These are phyloP conservation scores for Metschnikowia henanensis DNA, from an alignment of 805 yeast species.

Conservation along the genomic window DNA sequence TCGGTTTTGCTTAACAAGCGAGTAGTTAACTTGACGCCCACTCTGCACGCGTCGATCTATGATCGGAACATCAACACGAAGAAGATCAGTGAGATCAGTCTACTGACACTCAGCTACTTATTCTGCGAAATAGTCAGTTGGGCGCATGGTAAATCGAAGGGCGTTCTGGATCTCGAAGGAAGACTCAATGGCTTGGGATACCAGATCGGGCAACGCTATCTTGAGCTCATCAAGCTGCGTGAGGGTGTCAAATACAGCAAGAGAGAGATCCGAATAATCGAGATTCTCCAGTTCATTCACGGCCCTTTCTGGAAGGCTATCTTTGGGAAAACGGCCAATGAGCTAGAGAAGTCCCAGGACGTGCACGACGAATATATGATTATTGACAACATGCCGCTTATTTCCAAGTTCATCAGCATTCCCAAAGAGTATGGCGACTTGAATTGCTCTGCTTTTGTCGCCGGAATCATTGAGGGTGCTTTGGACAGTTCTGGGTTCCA, in stretches of 20 bases:
- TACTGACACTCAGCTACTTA: conserved; percentile 65
- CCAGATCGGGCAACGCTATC: conserved; percentile 67
- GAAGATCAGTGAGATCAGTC: conserved; percentile 63
- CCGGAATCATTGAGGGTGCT: conserved; percentile 84
- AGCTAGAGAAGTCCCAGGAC: conserved; percentile 70
- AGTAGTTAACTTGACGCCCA: conserved; percentile 31
- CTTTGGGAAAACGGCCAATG: conserved; percentile 75
- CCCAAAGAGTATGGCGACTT: conserved; percentile 78
- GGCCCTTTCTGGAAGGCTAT: conserved; percentile 70
- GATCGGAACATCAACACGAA: conserved; percentile 66
- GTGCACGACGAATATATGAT: conserved; percentile 75
- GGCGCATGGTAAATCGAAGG: conserved; percentile 59
- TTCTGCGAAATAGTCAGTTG: conserved; percentile 71
- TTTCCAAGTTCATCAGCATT: conserved; percentile 70
- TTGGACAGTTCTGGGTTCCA: conserved; percentile 70
- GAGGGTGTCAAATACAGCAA: conserved; percentile 62
- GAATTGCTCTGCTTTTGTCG: conserved; percentile 80
- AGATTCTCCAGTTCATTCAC: conserved; percentile 70
- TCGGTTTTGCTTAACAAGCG: conserved; percentile 33
- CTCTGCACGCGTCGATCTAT: conserved; percentile 50
- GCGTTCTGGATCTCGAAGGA: conserved; percentile 58
- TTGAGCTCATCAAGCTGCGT: conserved; percentile 69
- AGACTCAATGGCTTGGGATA: conserved; percentile 74
- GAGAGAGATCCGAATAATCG: conserved; percentile 65
- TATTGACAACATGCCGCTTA: conserved; percentile 69